phyloP scores from a whole-genome alignment of 257 asterid species.

The Salvia hispanica region DNA sequence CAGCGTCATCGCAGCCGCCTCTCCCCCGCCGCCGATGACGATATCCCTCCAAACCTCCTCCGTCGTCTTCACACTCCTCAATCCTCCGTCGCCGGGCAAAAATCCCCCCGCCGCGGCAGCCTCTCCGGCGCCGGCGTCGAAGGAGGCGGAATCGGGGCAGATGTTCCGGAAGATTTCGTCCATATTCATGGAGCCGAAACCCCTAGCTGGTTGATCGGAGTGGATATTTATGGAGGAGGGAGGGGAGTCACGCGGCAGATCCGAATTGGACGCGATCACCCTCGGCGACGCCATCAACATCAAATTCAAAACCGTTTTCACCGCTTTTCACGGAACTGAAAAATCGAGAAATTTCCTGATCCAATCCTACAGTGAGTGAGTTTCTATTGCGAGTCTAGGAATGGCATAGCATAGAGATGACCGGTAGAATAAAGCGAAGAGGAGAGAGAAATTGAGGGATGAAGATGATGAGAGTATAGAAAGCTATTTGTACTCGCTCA shows the following conservation, averaged over 20 bases:
- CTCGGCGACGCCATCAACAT: conserved; percentile 79
- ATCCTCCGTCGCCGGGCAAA: conserved; percentile 4
- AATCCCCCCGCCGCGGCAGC: too few relatives aligned
- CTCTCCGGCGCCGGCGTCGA: conserved; percentile 20
- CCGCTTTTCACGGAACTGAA: conserved; percentile 43
- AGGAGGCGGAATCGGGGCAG: conserved; percentile 60
- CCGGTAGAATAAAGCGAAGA: conserved; percentile 8
- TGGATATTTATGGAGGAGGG: conserved; percentile 48
- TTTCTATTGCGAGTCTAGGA: background rate
- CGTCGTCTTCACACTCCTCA: conserved; percentile 42
- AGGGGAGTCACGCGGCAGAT: conserved; percentile 75
- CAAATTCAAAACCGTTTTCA: conserved; percentile 14
- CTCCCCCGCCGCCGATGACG: conserved; percentile 37
- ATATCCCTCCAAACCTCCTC: conserved; percentile 74
- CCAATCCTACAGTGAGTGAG: background rate
- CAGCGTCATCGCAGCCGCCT: conserved; percentile 58
- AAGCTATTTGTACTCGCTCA: conserved; percentile 18
- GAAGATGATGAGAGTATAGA: conserved; percentile 9
- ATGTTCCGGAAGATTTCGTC: conserved; percentile 75
- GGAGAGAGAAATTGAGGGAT: conserved; percentile 14
- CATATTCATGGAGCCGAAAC: conserved; percentile 78
- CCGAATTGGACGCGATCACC: conserved; percentile 98
- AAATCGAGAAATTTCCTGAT: background rate
- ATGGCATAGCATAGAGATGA: conserved; percentile 5
- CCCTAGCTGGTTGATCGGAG: conserved; percentile 47